A percentile compares a stretch with the other conserved stretches of the same genome.
These are phyloP conservation scores for Neoboletus brunneissimus DNA, from an alignment of 768 basidiomycete genomes.

Conservation along the genomic window DNA sequence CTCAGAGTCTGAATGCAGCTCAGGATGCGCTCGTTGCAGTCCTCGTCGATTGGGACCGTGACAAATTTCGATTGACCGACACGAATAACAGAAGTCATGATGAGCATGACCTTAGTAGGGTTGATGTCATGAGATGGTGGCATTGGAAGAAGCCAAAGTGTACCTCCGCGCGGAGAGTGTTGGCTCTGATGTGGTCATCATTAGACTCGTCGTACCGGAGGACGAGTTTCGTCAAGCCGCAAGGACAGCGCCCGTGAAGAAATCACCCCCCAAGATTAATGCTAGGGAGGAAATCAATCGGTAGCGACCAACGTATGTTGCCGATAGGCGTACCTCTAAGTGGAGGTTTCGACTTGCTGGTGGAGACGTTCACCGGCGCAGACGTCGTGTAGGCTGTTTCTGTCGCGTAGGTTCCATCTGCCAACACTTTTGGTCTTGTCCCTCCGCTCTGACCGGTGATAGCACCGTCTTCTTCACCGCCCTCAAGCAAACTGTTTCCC, in stretches of 20 bases:
- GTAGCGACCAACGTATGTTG: background rate
- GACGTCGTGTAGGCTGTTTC: constrained; percentile 82
- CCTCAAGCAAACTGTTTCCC: constrained; percentile 49
- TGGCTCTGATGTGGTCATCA: constrained; percentile 53
- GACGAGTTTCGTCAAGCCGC: constrained; percentile 89
- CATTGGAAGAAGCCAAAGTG: background rate
- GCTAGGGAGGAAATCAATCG: constrained; percentile 40
- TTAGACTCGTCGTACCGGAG: constrained; percentile 61
- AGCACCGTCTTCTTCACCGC: constrained; percentile 43
- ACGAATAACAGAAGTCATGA: constrained; percentile 96
- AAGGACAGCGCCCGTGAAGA: constrained; percentile 93
- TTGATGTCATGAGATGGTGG: background rate
- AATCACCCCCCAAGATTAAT: constrained; percentile 90
- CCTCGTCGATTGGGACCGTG: constrained; percentile 95
- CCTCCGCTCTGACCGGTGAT: constrained; percentile 38
- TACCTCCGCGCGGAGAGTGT: constrained; percentile 85
- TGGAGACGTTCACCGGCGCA: constrained; percentile 65
- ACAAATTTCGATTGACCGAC: constrained; percentile 97
- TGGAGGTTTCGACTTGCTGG: constrained; percentile 90
- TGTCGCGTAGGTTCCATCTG: constrained; percentile 97
- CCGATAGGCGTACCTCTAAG: constrained; percentile 56
- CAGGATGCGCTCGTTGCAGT: constrained; percentile 93
- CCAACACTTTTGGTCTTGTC: constrained; percentile 74
- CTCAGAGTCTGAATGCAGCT: constrained; percentile 94
- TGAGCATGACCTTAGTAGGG: constrained; percentile 76